phyloP scores from a whole-genome alignment of 768 basidiomycete species.

The Pleurotus eryngii region DNA sequence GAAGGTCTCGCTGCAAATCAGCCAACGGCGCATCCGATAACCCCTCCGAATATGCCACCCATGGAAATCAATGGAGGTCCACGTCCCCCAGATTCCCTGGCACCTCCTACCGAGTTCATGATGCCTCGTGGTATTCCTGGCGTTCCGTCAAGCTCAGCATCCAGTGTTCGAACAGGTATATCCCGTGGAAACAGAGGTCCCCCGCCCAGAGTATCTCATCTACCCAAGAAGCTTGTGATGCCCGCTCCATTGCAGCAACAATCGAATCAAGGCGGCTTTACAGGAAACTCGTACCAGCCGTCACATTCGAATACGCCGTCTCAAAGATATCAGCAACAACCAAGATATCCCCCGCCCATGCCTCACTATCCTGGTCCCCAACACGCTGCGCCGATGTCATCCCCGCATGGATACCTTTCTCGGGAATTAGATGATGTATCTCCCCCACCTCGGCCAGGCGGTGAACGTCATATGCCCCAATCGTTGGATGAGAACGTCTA shows the following conservation, averaged over 20 bases:
- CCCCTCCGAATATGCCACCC: no score
- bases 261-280: not conserved
- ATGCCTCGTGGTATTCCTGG: not conserved
- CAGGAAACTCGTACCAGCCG: not conserved
- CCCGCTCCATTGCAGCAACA: conserved; percentile 3
- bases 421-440: no score
- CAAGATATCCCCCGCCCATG: not conserved
- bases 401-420: not conserved
- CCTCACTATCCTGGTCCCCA: not conserved
- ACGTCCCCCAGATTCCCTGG: no score
- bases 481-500: not conserved
- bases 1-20: no score
- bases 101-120: no score
- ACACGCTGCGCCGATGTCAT: not conserved
- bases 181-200: not conserved
- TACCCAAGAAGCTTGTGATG: conserved; percentile 6
- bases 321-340: not conserved
- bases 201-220: conserved; percentile 1
- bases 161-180: not conserved
- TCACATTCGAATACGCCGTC: not conserved
- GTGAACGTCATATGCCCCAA: no score
- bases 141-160: not conserved
- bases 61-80: no score
- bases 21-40: no score
- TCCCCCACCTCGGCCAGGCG: no score